These are phyloP conservation scores for Galerina marginata DNA, from an alignment of 768 basidiomycete genomes.

Conservation along the genomic window DNA sequence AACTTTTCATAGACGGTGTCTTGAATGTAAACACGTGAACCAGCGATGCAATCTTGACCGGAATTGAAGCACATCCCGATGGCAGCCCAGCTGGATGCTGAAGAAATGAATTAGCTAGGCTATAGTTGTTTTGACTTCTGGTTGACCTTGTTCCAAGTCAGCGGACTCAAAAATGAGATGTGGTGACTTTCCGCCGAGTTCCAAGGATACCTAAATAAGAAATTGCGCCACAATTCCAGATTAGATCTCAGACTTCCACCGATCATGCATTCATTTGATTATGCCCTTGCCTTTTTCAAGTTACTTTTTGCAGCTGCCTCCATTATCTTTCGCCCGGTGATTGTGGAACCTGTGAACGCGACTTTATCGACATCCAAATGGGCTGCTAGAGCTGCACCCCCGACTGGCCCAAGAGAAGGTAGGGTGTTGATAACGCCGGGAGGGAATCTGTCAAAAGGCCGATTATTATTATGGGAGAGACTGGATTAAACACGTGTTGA, in stretches of 20 bases:
- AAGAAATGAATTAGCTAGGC: not conserved
- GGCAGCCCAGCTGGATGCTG: conserved; percentile 85
- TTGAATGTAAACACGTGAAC: conserved; percentile 89
- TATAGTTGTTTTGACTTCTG: too few species aligned
- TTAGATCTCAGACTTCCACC: not conserved
- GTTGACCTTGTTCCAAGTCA: conserved; percentile 78
- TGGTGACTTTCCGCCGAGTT: conserved; percentile 93
- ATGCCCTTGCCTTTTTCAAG: conserved; percentile 77
- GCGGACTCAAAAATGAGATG: conserved; percentile 91
- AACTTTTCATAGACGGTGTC: conserved; percentile 89
- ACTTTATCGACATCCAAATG: conserved; percentile 93
- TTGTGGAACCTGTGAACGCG: conserved; percentile 93
- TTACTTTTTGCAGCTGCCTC: conserved; percentile 93
- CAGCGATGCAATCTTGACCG: conserved; percentile 92
- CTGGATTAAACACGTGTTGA: not conserved
- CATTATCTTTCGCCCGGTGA: conserved; percentile 90
- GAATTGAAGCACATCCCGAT: conserved; percentile 88
- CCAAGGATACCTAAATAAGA: conserved; percentile 73
- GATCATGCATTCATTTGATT: too few species aligned
- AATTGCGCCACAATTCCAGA: not conserved
- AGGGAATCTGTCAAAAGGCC: conserved; percentile 65
- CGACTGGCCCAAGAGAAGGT: conserved; percentile 79
- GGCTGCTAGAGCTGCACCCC: conserved; percentile 82
- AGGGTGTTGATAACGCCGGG: conserved; percentile 91
- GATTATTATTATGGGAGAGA: conserved; percentile 11